Conservation (phyloP, 768 basidiomycete genomes). For the Porphyrellus cyaneotinctus region DNA sequence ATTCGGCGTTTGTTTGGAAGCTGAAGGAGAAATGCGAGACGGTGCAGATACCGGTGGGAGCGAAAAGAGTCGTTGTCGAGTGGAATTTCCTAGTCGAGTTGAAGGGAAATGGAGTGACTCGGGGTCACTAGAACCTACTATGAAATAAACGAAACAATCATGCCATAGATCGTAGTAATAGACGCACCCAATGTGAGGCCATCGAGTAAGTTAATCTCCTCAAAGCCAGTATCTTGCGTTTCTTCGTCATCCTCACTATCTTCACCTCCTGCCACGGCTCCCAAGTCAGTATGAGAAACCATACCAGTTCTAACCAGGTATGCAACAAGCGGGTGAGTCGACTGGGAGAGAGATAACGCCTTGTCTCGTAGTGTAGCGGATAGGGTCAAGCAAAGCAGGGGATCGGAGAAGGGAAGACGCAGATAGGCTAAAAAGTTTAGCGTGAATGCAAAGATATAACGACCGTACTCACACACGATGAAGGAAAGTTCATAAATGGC, state of each 20-base stretch:
- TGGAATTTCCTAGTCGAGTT: slow-evolving; percentile 62
- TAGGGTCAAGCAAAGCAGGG: slow-evolving; percentile 78
- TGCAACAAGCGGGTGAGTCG: slow-evolving; percentile 31
- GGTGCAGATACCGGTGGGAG: slow-evolving; percentile 49
- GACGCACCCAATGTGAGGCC: slow-evolving; percentile 61
- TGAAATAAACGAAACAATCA: not conserved
- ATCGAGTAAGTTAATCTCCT: slow-evolving; percentile 66
- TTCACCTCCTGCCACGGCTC: not conserved
- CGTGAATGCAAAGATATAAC: not conserved
- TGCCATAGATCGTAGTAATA: not conserved
- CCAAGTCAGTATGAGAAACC: slow-evolving; percentile 12
- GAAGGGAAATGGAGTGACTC: slow-evolving; percentile 55
- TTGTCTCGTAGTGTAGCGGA: slow-evolving; percentile 88
- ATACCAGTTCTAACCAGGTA: slow-evolving; percentile 20
- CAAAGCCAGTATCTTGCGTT: slow-evolving; percentile 44
- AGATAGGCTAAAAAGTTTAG: slow-evolving; percentile 56
- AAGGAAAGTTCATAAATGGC: slow-evolving; percentile 74
- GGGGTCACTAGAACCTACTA: slow-evolving; percentile 40
- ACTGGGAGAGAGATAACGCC: slow-evolving; percentile 47
- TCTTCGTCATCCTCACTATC: slow-evolving; percentile 33
- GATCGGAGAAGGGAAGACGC: slow-evolving; percentile 62
- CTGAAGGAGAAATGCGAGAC: slow-evolving; percentile 43
- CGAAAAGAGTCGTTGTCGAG: slow-evolving; percentile 65
- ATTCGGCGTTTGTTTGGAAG: slow-evolving; percentile 44
- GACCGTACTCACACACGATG: slow-evolving; percentile 65